Evolutionary conservation across 1,284 basidiomycete genomes (phyloP), one percentile per base, ranked within the genome.

Genomic region (Afroboletus lepidellus): DNA sequence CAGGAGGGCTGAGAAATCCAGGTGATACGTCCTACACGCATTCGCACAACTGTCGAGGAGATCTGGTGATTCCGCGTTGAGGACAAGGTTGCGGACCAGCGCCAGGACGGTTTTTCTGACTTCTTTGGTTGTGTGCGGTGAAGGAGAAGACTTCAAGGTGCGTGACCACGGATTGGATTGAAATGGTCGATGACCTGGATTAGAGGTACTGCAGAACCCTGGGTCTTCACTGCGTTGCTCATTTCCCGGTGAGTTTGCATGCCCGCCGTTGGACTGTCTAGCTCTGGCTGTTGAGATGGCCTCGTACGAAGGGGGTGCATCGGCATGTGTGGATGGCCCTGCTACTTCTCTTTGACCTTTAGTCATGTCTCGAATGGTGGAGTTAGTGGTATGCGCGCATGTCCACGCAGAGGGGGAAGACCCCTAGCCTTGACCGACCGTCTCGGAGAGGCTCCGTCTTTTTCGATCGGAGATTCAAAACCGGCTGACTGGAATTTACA

Each of bases 61-160:
- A 27, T 57, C 29, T 20, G 61, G 54, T n/a, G 63, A 60, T 5
- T 60, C 55, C 1, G 58, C 47, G 16, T 61, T 60, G 34, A 60
- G 56, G 23, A 82, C 75, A 16, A 83, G 67, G 57, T 80, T 77
- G 5, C 75, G 74, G 23, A 83, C 56, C 16, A 81, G 73, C 0
- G 71, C 70, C 1, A 74, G 65, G 0, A 79, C 72, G 0, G 79
- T 81, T 20, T 63, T 61, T 5, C 72, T 73, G 27, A 80, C 72
- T 53, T 81, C 75, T 34, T 73, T 72, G 4, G 72, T 63, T 3
- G 73, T 74, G 48, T 73, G 69, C 1, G 72, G 72, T 4, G 67
- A 50, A 30, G 60, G 45, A 29, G 65, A 65, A 15, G 63, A 39
- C 24, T 54, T 49, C 25, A 60, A 57, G 21, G 66, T 46, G 66